Evolutionary conservation across 305 asterid species (phyloP), one percentile per base, ranked within the genome.

Genomic region (Rubia peregrina): DNA sequence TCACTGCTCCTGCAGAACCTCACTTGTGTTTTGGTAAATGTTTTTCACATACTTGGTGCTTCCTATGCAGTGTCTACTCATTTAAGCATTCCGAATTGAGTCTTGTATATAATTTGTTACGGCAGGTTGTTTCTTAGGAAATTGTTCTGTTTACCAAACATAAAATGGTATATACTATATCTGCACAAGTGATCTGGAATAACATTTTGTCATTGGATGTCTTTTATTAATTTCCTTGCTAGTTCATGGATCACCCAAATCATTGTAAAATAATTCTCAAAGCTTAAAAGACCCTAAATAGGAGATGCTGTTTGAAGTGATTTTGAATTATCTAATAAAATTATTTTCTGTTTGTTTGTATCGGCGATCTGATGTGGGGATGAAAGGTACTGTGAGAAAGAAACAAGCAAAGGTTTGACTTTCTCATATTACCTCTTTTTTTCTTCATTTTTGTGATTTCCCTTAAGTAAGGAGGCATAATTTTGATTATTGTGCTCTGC

Each of bases 341-440:
- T 30, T 9, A 6, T 49, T 16, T 33, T 30, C 56, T 4, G 14
- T 38, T 36, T 69, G 36, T 26, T 13, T 26, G 3, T 42, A 70
- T 66, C 51, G 75, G 73, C 72, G 64, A 66, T 66, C 59, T 53
- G 59, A 73, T 69, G 73, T 73, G 80, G 87, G 82, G 67, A 75
- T 71, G 41, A 77, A 56, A 71, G 63, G 66, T 51, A 75, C 80
- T 51, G 38, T 62, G 24, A 68, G 43, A 80, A 77, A 78, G 77
- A 76, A 74, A 76, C 75, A 70, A 26, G 69, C 76, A 30, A 74
- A 80, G 85, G 90, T 84, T 75, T 61, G 79, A 61, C 26, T 76
- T 57, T 60, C 44, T 49, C 51, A n/a, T 44, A 44, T 73, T 14
- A 44, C 72, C 60, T 56, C 53, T 51, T 3, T 5, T 33, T 36